A percentile compares a stretch with the other conserved stretches of the same genome.
Conservation (phyloP, 2,329 filamentous ascomycete genomes). For the Tolypocladium amazonense region DNA sequence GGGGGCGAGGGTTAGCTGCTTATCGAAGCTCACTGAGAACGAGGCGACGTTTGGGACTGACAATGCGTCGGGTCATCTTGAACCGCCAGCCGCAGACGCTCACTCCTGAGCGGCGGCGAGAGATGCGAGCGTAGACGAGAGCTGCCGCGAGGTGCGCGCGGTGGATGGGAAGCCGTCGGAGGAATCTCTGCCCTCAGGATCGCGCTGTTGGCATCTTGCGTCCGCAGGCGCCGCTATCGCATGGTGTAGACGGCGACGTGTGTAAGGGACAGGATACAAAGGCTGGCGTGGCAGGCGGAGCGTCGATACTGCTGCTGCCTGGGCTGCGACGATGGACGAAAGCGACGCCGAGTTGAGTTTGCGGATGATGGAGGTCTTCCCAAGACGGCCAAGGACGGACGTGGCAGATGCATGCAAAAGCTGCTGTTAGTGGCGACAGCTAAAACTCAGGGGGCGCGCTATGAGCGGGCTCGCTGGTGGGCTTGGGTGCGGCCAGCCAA, state of each 20-base stretch:
- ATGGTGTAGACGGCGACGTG: background rate
- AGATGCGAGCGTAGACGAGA: background rate
- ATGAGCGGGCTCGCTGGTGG: background rate
- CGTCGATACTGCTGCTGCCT: background rate
- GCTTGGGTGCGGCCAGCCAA: background rate
- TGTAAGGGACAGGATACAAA: background rate
- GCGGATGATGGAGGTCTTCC: background rate
- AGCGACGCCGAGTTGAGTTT: background rate
- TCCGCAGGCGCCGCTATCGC: conserved; percentile 3
- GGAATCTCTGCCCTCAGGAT: background rate
- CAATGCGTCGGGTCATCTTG: conserved; percentile 26
- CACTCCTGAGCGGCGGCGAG: background rate
- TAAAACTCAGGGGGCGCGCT: background rate
- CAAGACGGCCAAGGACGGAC: background rate
- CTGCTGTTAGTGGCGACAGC: background rate
- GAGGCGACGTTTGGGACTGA: conserved; percentile 8
- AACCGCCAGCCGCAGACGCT: background rate
- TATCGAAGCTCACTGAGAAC: background rate
- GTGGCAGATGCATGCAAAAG: background rate
- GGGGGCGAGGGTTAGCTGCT: background rate
- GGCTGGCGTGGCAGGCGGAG: background rate
- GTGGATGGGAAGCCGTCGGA: background rate
- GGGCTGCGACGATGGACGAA: background rate
- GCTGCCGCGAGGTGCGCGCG: background rate
- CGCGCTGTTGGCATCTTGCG: conserved; percentile 1